These are phyloP conservation scores for Pterulicium gracile DNA, from an alignment of 1,284 basidiomycete genomes.

Conservation along the genomic window DNA sequence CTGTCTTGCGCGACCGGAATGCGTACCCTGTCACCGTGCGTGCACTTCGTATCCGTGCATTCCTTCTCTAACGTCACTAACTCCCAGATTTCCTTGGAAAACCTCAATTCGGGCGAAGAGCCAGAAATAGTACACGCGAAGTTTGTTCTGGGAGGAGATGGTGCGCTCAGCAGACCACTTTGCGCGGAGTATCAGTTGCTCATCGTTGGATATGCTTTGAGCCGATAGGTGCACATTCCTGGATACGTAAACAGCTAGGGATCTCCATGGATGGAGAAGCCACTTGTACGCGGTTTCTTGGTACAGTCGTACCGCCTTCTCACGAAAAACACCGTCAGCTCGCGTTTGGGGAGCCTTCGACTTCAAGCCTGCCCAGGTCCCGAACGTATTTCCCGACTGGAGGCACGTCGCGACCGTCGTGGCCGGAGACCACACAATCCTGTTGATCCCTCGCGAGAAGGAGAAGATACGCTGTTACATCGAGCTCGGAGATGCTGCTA, in stretches of 20 bases:
- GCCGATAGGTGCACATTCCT: slow-evolving; percentile 34
- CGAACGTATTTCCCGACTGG: slow-evolving; percentile 2
- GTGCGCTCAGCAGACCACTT: no score
- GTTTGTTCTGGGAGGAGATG: slow-evolving; percentile 42
- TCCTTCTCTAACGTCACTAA: neutral
- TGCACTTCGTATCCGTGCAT: neutral
- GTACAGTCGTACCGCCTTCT: neutral
- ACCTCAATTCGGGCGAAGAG: neutral
- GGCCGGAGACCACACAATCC: neutral
- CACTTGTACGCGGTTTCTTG: neutral
- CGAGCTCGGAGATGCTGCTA: neutral
- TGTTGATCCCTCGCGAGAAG: slow-evolving; percentile 1
- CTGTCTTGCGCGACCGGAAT: slow-evolving; percentile 12
- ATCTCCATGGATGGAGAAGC: slow-evolving; percentile 1
- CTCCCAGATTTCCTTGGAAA: neutral
- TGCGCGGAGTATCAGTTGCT: no score
- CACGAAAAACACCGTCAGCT: slow-evolving; percentile 12
- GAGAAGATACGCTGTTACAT: neutral
- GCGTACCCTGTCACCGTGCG: slow-evolving; percentile 20
- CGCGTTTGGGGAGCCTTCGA: slow-evolving; percentile 11
- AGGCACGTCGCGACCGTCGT: neutral
- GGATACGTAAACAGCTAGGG: slow-evolving; percentile 30
- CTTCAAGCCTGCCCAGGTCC: neutral
- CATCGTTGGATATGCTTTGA: neutral
- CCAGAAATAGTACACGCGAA: slow-evolving; percentile 27